phyloP scores from a whole-genome alignment of 345 rosid species.

The Ceriops zippeliana region DNA sequence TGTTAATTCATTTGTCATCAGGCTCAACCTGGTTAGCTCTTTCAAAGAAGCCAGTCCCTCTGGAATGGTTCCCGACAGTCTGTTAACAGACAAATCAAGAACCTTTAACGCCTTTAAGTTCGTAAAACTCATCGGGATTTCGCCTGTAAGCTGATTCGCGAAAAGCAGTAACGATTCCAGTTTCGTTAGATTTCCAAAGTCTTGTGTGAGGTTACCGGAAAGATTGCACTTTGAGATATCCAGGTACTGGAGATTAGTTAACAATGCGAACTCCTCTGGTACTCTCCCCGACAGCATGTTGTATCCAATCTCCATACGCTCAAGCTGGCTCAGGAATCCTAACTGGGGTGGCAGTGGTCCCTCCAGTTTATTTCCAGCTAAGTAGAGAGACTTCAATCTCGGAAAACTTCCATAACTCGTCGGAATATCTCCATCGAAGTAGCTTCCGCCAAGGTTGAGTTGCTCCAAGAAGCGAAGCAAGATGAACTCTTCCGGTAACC shows the following conservation, averaged over 20 bases:
- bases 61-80: slow-evolving; percentile 68
- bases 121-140: slow-evolving; percentile 58
- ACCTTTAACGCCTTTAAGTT: slow-evolving; percentile 43
- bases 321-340: slow-evolving; percentile 55
- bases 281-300: slow-evolving; percentile 54
- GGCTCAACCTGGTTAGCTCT: slow-evolving; percentile 52
- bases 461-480: slow-evolving; percentile 57
- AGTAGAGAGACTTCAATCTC: slow-evolving; percentile 45
- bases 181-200: slow-evolving; percentile 58
- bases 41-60: slow-evolving; percentile 42
- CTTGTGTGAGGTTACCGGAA: slow-evolving; percentile 57
- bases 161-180: slow-evolving; percentile 55
- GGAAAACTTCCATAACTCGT: slow-evolving; percentile 50
- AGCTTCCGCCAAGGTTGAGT: slow-evolving; percentile 95
- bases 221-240: slow-evolving; percentile 64
- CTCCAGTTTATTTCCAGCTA: slow-evolving; percentile 67
- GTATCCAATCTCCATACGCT: slow-evolving; percentile 82
- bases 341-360: slow-evolving; percentile 65
- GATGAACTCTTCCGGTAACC: slow-evolving; percentile 51
- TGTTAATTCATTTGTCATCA: slow-evolving; percentile 52
- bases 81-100: slow-evolving; percentile 72
- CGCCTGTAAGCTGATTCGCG: slow-evolving; percentile 51
- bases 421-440: slow-evolving; percentile 79
- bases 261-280: slow-evolving; percentile 50
- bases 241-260: slow-evolving; percentile 58